Evolutionary conservation across 2,329 filamentous ascomycete genomes (phyloP), one percentile per base, ranked within the genome.

Genomic region (Diplodia seriata): DNA sequence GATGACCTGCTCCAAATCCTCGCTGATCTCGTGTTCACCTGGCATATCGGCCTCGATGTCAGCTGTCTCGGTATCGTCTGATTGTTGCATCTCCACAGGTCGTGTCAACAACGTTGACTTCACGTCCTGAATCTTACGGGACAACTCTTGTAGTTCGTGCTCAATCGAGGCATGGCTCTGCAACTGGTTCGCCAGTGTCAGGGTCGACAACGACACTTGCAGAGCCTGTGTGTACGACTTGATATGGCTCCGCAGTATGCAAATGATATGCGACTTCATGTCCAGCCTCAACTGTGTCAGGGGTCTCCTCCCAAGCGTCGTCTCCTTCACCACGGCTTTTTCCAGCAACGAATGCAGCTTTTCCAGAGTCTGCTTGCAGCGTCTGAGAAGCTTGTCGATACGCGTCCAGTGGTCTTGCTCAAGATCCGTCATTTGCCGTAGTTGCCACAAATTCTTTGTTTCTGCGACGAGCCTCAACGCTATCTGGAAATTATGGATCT

Each of bases 141-240:
- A 26, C 15, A 67, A 50, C 18, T 61, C 66, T 14, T 38, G 43
- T 14, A 67, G 20, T 29, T 61, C 66, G 15, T 54, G 29, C 11
- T 61, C 38, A 18, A 67, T 67, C 20, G 66, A 61, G 7, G 11
- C 47, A 36, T 54, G 55, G n/a, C 54, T 67, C 23, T 67, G 55
- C 66, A 43, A 59, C 31, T 59, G 55, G 5, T 57, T 62, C 15
- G 53, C 55, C 18, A 67, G 38, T 7, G 50, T 62, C 29, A 67
- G 20, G 26, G 56, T 59, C 18, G 55, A 57, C 49, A 67, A 9
- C 14, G 56, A 67, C 1, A 67, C 55, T n/a, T 67, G 66, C 33
- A 67, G 57, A 31, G 66, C 66, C 18, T 62, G 66, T 8, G 66
- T 67, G 20, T 67, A 61, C 18, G 66, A 67, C 47, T 67, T 67